Base-by-base conservation (phyloP, 2,329 filamentous ascomycete species). In the Trichophyton equinum region DNA sequence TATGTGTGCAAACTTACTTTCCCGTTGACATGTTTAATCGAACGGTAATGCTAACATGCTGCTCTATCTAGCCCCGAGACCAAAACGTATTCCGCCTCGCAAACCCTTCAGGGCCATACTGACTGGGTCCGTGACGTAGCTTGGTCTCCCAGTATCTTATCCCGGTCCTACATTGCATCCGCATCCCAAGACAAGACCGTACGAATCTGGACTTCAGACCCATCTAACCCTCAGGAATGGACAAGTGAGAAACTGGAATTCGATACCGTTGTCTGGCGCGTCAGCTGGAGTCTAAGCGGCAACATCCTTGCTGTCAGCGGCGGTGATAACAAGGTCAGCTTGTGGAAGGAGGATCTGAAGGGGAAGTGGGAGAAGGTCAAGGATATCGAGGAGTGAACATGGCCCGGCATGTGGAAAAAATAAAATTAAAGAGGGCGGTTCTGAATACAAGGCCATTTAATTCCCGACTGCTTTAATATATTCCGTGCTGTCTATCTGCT, bases 41-140 rank as follows among this genome's bases (percentile, higher is more conserved):
- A 18, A 1, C 27, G 8, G 47, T 53, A 30, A 2, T 9, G 33
- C 33, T 53, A 22, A 33, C 47, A n/a, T 22, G 27, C 44, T 30
- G 3, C 13, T 11, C 25, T 47, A 22, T 55, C 51, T 58, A 82
- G 77, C 68, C 69, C 75, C 4, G 80, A 83, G 65, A 74, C 74
- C 44, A 78, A 78, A 64, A 77, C 74, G 46, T 85, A 84, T 72
- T 74, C 76, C 60, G 75, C 77, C 62, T 77, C 77, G 47, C 73
- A 77, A 51, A 77, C 87, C 9, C 79, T 99, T 66, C 72, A 76
- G 66, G 94, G 94, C 64, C 94, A 99, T 77, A 83, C 84, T 4
- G 94, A 97, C 78, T 99, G 94, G 94, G 94, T 99, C 60, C 86
- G 94, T 65, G 94, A 99, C 74, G 94, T 99, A 11, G 89, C 92